A percentile compares a stretch with the other conserved stretches of the same genome.
Evolutionary conservation across 768 basidiomycete species (phyloP).

Genomic region (Paxillus rubicundulus): DNA sequence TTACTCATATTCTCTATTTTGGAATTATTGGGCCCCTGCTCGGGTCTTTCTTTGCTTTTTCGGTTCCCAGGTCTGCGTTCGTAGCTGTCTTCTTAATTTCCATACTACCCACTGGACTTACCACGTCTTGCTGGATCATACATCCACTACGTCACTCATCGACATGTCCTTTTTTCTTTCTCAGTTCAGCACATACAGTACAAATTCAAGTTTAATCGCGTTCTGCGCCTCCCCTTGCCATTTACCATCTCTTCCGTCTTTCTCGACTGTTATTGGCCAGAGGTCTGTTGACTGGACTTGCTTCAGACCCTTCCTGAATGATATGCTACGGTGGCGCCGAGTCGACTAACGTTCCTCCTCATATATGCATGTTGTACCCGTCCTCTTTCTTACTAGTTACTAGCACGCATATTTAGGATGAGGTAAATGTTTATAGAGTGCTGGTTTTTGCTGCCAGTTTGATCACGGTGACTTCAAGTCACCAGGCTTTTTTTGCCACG

Average conservation of each 20-base stretch:
- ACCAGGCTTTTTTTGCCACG: background rate
- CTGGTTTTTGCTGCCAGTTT: background rate
- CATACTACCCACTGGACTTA: constrained; percentile 30
- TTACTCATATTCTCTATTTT: constrained; percentile 32
- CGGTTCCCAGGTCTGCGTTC: background rate
- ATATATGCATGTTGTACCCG: constrained; percentile 31
- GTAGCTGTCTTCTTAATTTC: constrained; percentile 1
- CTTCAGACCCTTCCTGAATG: background rate
- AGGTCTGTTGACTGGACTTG: constrained; percentile 1
- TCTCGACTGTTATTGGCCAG: background rate
- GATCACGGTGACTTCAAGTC: background rate
- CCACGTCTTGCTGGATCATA: constrained; percentile 11
- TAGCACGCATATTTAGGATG: background rate
- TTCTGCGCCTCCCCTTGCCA: constrained; percentile 11
- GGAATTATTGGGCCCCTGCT: constrained; percentile 28
- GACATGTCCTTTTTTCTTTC: constrained; percentile 1
- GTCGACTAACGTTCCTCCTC: constrained; percentile 13
- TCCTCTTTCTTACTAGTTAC: background rate
- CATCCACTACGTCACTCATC: background rate
- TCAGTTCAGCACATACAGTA: constrained; percentile 19
- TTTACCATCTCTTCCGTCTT: constrained; percentile 3
- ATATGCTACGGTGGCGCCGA: constrained; percentile 4
- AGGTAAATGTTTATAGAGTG: background rate
- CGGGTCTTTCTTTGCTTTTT: constrained; percentile 7
- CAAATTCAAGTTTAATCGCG: constrained; percentile 25